phyloP scores from a whole-genome alignment of 768 basidiomycete species.

The Coprinellus micaceus region DNA sequence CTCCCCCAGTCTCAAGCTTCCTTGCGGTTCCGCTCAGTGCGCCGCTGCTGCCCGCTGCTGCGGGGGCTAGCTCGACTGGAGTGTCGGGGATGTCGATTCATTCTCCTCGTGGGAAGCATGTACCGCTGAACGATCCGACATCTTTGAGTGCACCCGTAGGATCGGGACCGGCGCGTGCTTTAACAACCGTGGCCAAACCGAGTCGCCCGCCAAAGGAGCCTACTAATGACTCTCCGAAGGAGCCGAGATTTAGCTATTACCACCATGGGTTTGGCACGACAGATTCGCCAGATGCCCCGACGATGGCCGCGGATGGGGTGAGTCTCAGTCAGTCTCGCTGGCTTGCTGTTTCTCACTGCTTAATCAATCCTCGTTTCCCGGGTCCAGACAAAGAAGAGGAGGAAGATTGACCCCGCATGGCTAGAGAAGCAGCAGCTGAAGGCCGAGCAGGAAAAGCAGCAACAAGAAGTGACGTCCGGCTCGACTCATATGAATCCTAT shows the following conservation, averaged over 20 bases:
- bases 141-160: neutral
- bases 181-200: neutral
- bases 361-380: neutral
- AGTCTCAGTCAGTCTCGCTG: neutral
- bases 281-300: neutral
- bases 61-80: neutral
- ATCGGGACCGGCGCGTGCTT: neutral
- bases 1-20: neutral
- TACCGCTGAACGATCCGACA: neutral
- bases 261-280: constrained; percentile 9
- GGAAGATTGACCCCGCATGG: constrained; percentile 18
- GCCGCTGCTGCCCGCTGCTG: neutral
- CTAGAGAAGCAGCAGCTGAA: constrained; percentile 14
- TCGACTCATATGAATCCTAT: neutral
- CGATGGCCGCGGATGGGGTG: no score
- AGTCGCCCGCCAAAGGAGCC: neutral
- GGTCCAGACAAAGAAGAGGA: constrained; percentile 15
- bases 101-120: neutral
- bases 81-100: neutral
- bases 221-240: no score
- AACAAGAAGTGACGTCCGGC: neutral
- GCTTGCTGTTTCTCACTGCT: neutral
- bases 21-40: neutral
- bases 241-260: constrained; percentile 12
- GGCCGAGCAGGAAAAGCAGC: neutral